Percentiles rank a stretch among this genome's conserved stretches.
Evolutionary conservation across 345 rosid species (phyloP).

Genomic region (Pugionium cornutum): DNA sequence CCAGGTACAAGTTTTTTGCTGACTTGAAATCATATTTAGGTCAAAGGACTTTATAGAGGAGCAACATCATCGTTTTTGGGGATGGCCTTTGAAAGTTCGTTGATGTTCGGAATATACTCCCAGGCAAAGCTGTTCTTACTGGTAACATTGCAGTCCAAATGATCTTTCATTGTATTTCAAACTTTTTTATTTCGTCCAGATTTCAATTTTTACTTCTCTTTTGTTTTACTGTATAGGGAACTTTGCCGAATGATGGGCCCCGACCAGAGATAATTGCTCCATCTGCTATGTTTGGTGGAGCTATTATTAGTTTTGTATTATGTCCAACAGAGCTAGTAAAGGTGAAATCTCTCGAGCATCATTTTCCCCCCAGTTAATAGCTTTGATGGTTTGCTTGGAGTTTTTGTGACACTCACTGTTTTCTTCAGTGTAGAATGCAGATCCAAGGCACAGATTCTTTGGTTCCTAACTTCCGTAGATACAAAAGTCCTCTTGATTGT

Average conservation of each 20-base stretch:
- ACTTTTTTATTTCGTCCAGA: background rate
- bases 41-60: slow-evolving; percentile 87
- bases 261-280: slow-evolving; percentile 73
- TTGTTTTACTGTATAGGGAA: slow-evolving; percentile 49
- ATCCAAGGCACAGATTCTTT: slow-evolving; percentile 39
- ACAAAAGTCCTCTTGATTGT: slow-evolving; percentile 78
- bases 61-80: slow-evolving; percentile 90
- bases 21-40: slow-evolving; percentile 46
- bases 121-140: slow-evolving; percentile 78
- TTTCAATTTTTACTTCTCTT: background rate
- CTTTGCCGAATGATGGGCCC: slow-evolving; percentile 51
- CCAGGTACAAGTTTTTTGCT: slow-evolving; percentile 1
- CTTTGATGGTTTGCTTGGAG: slow-evolving; percentile 26
- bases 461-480: slow-evolving; percentile 64
- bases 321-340: slow-evolving; percentile 91
- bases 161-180: slow-evolving; percentile 2
- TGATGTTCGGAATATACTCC: slow-evolving; percentile 89
- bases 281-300: slow-evolving; percentile 86
- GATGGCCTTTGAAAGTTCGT: slow-evolving; percentile 89
- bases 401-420: slow-evolving; percentile 44
- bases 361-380: background rate
- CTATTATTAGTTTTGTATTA: slow-evolving; percentile 81
- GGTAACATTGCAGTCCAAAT: slow-evolving; percentile 41
- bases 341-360: slow-evolving; percentile 43
- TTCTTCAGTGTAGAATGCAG: slow-evolving; percentile 97